Percentiles rank a stretch among this genome's conserved stretches.
phyloP scores from a whole-genome alignment of 306 rosid species.

The Castanea sativa region DNA sequence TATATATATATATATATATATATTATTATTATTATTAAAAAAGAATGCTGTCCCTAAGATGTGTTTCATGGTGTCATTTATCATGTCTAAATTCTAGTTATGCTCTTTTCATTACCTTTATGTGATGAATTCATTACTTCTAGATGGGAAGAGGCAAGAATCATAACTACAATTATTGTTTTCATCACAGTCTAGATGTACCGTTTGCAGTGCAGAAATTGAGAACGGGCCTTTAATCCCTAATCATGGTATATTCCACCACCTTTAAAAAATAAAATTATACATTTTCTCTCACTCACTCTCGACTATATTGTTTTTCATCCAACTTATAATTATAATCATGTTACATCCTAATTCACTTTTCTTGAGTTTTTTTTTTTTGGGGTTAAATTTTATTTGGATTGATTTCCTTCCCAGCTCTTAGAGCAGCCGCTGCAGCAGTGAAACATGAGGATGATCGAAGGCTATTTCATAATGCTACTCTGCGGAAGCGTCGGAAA shows the following conservation, averaged over 20 bases:
- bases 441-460: conserved; percentile 88
- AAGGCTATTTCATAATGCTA: conserved; percentile 87
- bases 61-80: background rate
- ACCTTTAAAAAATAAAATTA: background rate
- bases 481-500: conserved; percentile 89
- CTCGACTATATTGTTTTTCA: conserved; percentile 5
- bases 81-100: conserved; percentile 17
- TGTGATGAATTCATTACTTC: conserved; percentile 33
- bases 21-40: background rate
- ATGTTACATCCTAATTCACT: background rate
- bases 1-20: background rate
- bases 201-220: conserved; percentile 78
- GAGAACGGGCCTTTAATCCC: conserved; percentile 75
- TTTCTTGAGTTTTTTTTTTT: background rate
- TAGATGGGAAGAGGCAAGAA: conserved; percentile 36
- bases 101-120: conserved; percentile 26
- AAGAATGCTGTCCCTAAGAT: background rate
- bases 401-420: conserved; percentile 56
- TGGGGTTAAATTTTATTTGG: conserved; percentile 7
- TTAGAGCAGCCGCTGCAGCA: conserved; percentile 96
- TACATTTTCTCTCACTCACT: conserved; percentile 5
- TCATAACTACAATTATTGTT: conserved; percentile 55
- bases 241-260: conserved; percentile 63
- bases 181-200: conserved; percentile 79
- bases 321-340: conserved; percentile 12